phyloP scores from a whole-genome alignment of 2,329 filamentous ascomycete species.

The Zymoseptoria ardabiliae region DNA sequence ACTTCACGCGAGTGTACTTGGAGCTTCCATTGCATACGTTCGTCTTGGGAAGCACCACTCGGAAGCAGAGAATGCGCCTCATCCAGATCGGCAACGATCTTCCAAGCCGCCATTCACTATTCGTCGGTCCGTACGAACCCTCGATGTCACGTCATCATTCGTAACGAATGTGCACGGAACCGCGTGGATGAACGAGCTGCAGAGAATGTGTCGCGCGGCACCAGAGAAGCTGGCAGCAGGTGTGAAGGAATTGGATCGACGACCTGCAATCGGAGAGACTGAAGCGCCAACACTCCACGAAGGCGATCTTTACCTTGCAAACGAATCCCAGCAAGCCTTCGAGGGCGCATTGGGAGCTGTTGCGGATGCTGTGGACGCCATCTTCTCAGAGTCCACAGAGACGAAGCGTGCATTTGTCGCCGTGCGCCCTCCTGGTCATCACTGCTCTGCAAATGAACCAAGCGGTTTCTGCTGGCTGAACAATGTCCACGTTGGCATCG shows the following conservation, averaged over 20 bases:
- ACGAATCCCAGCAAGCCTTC: constrained; percentile 77
- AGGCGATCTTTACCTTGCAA: constrained; percentile 84
- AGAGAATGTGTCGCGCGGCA: constrained; percentile 73
- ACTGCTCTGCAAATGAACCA: constrained; percentile 81
- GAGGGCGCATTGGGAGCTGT: constrained; percentile 89
- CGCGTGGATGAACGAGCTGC: constrained; percentile 90
- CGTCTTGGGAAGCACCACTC: constrained; percentile 75
- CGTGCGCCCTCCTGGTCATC: constrained; percentile 87
- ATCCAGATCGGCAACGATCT: constrained; percentile 51
- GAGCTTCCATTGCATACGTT: constrained; percentile 81
- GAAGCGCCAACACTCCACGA: constrained; percentile 66
- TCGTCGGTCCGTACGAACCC: constrained; percentile 64
- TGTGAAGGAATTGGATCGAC: constrained; percentile 67
- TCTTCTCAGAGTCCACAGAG: constrained; percentile 52
- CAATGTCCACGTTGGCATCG: constrained; percentile 94
- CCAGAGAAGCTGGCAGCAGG: constrained; percentile 69
- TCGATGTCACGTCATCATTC: constrained; percentile 64
- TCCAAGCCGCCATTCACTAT: constrained; percentile 68
- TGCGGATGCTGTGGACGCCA: constrained; percentile 81
- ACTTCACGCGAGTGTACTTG: constrained; percentile 74
- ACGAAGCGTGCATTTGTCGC: constrained; percentile 70
- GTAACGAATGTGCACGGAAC: constrained; percentile 87
- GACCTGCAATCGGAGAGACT: constrained; percentile 20
- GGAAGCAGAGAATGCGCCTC: constrained; percentile 60
- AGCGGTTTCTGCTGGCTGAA: constrained; percentile 99